Evolutionary conservation across 1,284 basidiomycete genomes (phyloP), one percentile per base, ranked within the genome.

Genomic region (Irpex sp.): DNA sequence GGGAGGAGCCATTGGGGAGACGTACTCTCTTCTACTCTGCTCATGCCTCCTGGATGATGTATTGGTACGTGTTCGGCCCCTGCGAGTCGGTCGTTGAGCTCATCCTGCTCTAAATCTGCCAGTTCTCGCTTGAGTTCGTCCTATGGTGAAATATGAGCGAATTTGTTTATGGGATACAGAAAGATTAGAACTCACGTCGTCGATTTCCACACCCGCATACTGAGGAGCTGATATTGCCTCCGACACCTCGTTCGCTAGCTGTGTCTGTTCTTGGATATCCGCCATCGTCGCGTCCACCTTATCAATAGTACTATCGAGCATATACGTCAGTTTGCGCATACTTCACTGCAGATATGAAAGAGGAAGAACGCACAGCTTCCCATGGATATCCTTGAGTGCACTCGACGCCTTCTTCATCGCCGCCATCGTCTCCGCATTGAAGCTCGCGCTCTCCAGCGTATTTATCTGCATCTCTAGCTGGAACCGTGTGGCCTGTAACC

Each of bases 391-490:
- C 78, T 92, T 92, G 73, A 99, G 83, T 16, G 93, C 97, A 65
- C 91, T 88, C 0, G 95, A 86, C 49, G 94, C 97, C 76, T 93
- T 92, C 88, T 95, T 96, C 94, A 99, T 98, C 33, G 94, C 96
- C 33, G 86, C 80, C 93, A 99, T 96, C 35, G 95, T 98, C 82
- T 98, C 96, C 71, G 94, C 90, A 76, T 99, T 99, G 77, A 99
- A 86, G 80, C 98, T 99, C 56, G 97, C 97, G 19, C 92, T 94
- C 77, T 99, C 97, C 61, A 99, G 86, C 36, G 96, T 96, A 76
- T 97, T 96, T 65, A 99, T 89, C 80, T 99, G 97, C 69, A 93
- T 91, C 79, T 98, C 96, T 56, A 99, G 84, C 67, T 98, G 97
- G 77, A 98, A 78, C 68, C 94, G 85, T 62, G 90, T 93, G 10